Conservation (phyloP, 129 eudicot genomes). For the Logfia minima region DNA sequence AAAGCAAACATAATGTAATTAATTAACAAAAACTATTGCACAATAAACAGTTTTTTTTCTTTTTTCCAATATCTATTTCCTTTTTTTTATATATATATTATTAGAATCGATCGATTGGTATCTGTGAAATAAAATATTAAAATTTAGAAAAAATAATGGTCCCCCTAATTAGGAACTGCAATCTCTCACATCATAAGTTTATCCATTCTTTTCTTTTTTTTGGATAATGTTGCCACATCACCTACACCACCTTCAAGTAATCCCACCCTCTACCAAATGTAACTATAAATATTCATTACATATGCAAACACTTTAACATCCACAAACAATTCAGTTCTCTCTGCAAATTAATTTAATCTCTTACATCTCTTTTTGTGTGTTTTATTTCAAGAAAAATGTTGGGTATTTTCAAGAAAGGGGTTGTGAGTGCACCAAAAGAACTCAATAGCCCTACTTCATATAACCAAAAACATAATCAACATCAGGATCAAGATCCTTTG, state of each 20-base stretch:
- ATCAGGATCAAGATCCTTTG: constrained; percentile 42
- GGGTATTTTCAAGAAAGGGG: constrained; percentile 69
- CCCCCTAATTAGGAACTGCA: background rate
- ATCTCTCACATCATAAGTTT: constrained; percentile 9
- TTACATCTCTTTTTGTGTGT: background rate
- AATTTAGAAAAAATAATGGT: background rate
- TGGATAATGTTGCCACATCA: constrained; percentile 32
- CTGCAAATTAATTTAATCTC: background rate
- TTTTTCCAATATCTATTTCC: no score
- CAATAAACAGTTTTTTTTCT: no score
- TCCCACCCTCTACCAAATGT: background rate
- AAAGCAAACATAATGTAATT: no score
- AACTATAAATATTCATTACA: constrained; percentile 22
- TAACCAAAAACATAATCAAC: constrained; percentile 14
- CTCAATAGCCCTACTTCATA: constrained; percentile 56
- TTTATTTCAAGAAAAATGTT: constrained; percentile 45
- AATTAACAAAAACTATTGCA: no score
- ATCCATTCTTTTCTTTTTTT: constrained; percentile 11
- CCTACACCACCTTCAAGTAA: background rate
- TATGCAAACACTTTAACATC: background rate
- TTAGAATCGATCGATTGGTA: background rate
- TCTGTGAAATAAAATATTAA: background rate
- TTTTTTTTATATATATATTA: no score
- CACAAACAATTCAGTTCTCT: constrained; percentile 5
- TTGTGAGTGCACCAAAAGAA: constrained; percentile 81